Conservation (phyloP, 2,329 filamentous ascomycete species). For the Penicillium concentricum region DNA sequence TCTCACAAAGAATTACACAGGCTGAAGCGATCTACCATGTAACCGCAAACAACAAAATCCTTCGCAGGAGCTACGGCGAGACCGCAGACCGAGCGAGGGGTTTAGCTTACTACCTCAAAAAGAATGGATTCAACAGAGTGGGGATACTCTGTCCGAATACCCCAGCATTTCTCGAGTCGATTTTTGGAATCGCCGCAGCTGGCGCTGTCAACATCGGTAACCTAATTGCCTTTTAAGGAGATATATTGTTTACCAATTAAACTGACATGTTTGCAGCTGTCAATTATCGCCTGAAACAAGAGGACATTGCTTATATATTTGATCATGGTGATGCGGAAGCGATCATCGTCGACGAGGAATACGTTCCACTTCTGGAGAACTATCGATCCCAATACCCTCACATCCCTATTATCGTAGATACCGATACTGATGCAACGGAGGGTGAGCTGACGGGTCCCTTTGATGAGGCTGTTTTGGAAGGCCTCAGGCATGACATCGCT, state of each 20-base stretch:
- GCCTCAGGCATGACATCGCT: conserved; percentile 68
- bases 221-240: conserved; percentile 28
- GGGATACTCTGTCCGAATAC: conserved; percentile 91
- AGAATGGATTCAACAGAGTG: conserved; percentile 70
- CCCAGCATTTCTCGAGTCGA: conserved; percentile 85
- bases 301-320: conserved; percentile 90
- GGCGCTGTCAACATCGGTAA: conserved; percentile 71
- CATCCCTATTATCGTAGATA: conserved; percentile 74
- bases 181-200: conserved; percentile 82
- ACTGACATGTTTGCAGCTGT: conserved; percentile 46
- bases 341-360: conserved; percentile 86
- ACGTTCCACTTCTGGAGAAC: conserved; percentile 63
- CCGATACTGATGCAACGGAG: conserved; percentile 75
- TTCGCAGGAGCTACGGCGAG: conserved; percentile 76
- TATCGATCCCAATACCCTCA: conserved; percentile 62
- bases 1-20: conserved; percentile 30
- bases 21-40: conserved; percentile 82
- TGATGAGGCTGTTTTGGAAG: conserved; percentile 79
- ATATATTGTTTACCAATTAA: not conserved
- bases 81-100: conserved; percentile 83
- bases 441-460: conserved; percentile 76
- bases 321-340: conserved; percentile 80
- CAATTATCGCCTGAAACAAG: conserved; percentile 73
- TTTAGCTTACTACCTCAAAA: conserved; percentile 80
- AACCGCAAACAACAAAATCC: conserved; percentile 70